A percentile compares a stretch with the other conserved stretches of the same genome.
phyloP scores from a whole-genome alignment of 352 stramenopile genomes.

The Pythium aphanidermatum region DNA sequence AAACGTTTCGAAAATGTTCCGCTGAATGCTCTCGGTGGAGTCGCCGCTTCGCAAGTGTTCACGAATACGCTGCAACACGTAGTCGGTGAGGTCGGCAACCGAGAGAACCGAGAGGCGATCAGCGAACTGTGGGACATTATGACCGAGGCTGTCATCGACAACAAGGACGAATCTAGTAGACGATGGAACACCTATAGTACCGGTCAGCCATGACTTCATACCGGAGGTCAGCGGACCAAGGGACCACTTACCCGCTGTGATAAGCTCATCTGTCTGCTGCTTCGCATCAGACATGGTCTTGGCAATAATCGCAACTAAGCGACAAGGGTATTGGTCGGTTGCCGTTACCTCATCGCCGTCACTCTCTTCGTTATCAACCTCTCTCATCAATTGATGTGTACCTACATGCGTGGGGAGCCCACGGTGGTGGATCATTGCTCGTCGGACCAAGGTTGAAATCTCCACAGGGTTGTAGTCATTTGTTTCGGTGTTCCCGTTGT shows the following conservation, averaged over 20 bases:
- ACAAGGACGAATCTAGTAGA: conserved; percentile 9
- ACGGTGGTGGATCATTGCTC: conserved; percentile 11
- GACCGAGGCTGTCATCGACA: conserved; percentile 8
- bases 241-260: too few species aligned
- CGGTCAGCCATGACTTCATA: background rate
- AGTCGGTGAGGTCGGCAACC: conserved; percentile 43
- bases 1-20: conserved; percentile 18
- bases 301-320: too few species aligned
- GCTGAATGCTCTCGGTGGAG: conserved; percentile 27
- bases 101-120: conserved; percentile 26
- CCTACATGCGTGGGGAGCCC: conserved; percentile 1
- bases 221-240: too few species aligned
- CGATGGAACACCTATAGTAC: background rate
- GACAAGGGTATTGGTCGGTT: background rate
- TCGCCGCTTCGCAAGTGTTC: conserved; percentile 30
- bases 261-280: too few species aligned
- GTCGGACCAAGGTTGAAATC: too few species aligned
- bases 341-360: background rate
- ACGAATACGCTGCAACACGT: conserved; percentile 45
- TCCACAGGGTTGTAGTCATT: too few species aligned
- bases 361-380: conserved; percentile 4
- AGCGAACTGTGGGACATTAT: background rate
- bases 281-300: too few species aligned
- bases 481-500: too few species aligned
- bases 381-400: background rate